phyloP scores from a whole-genome alignment of 2,329 filamentous ascomycete genomes.

The Aspergillus caelatus region DNA sequence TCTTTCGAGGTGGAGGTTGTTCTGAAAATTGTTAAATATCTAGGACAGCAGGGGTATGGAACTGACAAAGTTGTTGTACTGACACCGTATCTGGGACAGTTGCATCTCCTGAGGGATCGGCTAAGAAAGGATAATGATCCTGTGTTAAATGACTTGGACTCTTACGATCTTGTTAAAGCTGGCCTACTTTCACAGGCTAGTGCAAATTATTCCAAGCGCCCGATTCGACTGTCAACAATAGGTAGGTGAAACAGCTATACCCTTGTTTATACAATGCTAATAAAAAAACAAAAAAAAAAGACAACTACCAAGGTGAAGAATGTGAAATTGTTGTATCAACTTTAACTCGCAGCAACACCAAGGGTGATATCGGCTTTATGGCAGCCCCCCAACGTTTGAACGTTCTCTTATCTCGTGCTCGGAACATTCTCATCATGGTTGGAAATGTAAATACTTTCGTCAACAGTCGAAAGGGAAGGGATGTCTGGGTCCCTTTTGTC shows the following conservation, averaged over 20 bases:
- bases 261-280: not conserved
- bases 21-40: conserved; percentile 65
- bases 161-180: conserved; percentile 62
- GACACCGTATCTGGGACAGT: conserved; percentile 72
- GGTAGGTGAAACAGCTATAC: no score
- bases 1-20: conserved; percentile 68
- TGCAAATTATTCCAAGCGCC: no score
- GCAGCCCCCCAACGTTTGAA: conserved; percentile 67
- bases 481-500: conserved; percentile 63
- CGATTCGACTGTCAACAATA: no score
- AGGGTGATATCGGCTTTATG: conserved; percentile 72
- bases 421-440: conserved; percentile 68
- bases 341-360: conserved; percentile 66
- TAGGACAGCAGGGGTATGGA: conserved; percentile 72
- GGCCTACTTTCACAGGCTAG: conserved; percentile 29
- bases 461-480: conserved; percentile 58
- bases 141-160: conserved; percentile 69
- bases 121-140: conserved; percentile 61
- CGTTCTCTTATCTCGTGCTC: conserved; percentile 69
- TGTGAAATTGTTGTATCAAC: conserved; percentile 71
- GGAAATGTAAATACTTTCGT: conserved; percentile 71
- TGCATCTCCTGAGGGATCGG: conserved; percentile 58
- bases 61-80: conserved; percentile 68
- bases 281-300: conserved; percentile 70
- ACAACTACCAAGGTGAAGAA: conserved; percentile 80